Percentiles rank a stretch among this genome's conserved stretches.
Conservation (phyloP, 2,329 filamentous ascomycete genomes). For the Periconia macrospinosa region DNA sequence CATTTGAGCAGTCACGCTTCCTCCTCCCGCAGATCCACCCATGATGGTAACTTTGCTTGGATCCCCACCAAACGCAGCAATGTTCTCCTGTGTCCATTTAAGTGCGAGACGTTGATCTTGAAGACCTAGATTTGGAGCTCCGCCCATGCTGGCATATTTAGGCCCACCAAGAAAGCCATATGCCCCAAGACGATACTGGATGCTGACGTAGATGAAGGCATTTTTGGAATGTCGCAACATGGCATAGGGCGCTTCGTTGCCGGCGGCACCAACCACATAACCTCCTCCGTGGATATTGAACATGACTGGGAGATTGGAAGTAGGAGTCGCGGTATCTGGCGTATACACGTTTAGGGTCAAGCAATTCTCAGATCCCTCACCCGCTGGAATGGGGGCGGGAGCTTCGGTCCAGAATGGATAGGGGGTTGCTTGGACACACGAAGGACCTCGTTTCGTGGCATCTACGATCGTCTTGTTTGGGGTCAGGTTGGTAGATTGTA, state of each 20-base stretch:
- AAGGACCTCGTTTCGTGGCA: slow-evolving; percentile 25
- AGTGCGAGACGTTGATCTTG: slow-evolving; percentile 62
- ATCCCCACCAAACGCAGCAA: slow-evolving; percentile 53
- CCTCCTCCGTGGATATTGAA: slow-evolving; percentile 39
- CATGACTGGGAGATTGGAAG: slow-evolving; percentile 32
- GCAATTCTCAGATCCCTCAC: slow-evolving; percentile 32
- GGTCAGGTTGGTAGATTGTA: slow-evolving; percentile 23
- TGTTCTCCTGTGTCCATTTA: slow-evolving; percentile 62
- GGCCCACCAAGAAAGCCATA: slow-evolving; percentile 63
- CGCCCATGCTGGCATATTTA: slow-evolving; percentile 52
- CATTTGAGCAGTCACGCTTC: slow-evolving; percentile 48
- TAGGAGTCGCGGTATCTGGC: slow-evolving; percentile 23
- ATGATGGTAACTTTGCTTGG: slow-evolving; percentile 60
- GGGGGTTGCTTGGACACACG: slow-evolving; percentile 28
- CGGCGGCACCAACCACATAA: slow-evolving; percentile 27
- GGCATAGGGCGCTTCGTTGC: slow-evolving; percentile 16
- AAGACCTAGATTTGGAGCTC: slow-evolving; percentile 62
- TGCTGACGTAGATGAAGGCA: slow-evolving; percentile 56
- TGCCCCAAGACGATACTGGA: slow-evolving; percentile 63
- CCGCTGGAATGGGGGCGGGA: neutral
- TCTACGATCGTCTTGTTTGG: slow-evolving; percentile 18
- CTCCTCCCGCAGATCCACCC: slow-evolving; percentile 61
- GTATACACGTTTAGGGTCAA: slow-evolving; percentile 34
- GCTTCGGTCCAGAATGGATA: slow-evolving; percentile 12
- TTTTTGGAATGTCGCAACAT: slow-evolving; percentile 30